Conservation (phyloP, 2,329 filamentous ascomycete genomes). For the Rutstroemia sp. region DNA sequence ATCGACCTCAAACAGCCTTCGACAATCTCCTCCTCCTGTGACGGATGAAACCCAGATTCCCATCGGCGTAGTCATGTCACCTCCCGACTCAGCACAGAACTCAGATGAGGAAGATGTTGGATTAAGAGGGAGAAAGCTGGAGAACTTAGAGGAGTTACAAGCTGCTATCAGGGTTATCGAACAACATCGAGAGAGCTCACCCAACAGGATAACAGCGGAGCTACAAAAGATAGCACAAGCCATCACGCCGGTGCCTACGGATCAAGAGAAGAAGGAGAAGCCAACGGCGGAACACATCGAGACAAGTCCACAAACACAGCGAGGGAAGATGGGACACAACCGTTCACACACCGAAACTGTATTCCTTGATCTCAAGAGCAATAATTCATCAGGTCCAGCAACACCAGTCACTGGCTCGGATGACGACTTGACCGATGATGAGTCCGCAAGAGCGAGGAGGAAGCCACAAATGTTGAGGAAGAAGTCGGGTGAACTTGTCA, state of each 20-base stretch:
- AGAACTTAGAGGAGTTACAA: conserved; percentile 54
- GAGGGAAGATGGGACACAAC: conserved; percentile 24
- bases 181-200: conserved; percentile 53
- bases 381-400: conserved; percentile 33
- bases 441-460: conserved; percentile 44
- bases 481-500: conserved; percentile 94
- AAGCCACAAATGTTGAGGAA: conserved; percentile 95
- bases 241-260: conserved; percentile 31
- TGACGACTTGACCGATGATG: conserved; percentile 44
- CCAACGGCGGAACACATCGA: conserved; percentile 14
- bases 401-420: conserved; percentile 48
- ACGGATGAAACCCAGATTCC: conserved; percentile 68
- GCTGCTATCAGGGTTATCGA: conserved; percentile 77
- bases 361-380: conserved; percentile 30
- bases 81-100: conserved; percentile 74
- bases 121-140: conserved; percentile 21
- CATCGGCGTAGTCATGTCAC: conserved; percentile 78
- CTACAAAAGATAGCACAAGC: conserved; percentile 19
- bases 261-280: conserved; percentile 27
- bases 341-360: conserved; percentile 39
- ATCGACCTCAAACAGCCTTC: conserved; percentile 51
- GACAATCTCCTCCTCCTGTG: conserved; percentile 77
- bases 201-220: conserved; percentile 29
- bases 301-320: conserved; percentile 11
- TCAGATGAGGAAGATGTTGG: conserved; percentile 69